Conservation (phyloP, 805 yeast species). For the Spathaspora sp. region DNA sequence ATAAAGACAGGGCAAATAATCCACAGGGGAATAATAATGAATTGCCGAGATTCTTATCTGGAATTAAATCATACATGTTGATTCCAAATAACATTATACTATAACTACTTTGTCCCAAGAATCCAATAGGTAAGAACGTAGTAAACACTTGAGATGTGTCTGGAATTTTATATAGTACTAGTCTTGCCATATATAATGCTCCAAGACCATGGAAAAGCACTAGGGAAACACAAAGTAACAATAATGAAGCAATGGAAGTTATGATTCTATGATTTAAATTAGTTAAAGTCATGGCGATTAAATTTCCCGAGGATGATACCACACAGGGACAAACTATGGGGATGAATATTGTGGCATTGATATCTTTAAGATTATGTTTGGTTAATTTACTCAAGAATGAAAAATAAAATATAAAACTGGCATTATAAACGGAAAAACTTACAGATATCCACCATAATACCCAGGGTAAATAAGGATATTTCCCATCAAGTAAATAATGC, state of each 20-base stretch:
- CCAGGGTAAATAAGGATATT: slow-evolving; percentile 12
- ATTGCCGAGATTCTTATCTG: slow-evolving; percentile 15
- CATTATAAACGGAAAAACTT: slow-evolving; percentile 1
- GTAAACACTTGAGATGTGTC: slow-evolving; percentile 50
- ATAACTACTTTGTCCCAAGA: slow-evolving; percentile 77
- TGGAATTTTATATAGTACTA: slow-evolving; percentile 56
- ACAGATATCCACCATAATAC: slow-evolving; percentile 67
- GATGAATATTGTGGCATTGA: slow-evolving; percentile 56
- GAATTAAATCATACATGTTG: slow-evolving; percentile 24
- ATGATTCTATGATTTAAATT: slow-evolving; percentile 38
- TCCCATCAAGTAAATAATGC: slow-evolving; percentile 37
- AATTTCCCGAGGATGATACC: slow-evolving; percentile 60
- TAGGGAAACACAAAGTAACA: slow-evolving; percentile 67
- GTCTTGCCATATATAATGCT: slow-evolving; percentile 56
- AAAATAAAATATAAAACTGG: slow-evolving; percentile 3
- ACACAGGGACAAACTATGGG: slow-evolving; percentile 82
- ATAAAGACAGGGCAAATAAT: slow-evolving; percentile 24
- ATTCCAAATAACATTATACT: slow-evolving; percentile 55
- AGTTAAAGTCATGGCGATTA: slow-evolving; percentile 43
- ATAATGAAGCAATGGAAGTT: slow-evolving; percentile 48
- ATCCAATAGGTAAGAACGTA: slow-evolving; percentile 71
- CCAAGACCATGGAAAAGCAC: slow-evolving; percentile 51
- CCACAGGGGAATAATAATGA: slow-evolving; percentile 26
- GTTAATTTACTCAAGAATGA: slow-evolving; percentile 5
- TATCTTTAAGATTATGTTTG: slow-evolving; percentile 8